A percentile compares a stretch with the other conserved stretches of the same genome.
phyloP scores from a whole-genome alignment of 1,284 basidiomycete genomes.

The Marasmius fiardii region DNA sequence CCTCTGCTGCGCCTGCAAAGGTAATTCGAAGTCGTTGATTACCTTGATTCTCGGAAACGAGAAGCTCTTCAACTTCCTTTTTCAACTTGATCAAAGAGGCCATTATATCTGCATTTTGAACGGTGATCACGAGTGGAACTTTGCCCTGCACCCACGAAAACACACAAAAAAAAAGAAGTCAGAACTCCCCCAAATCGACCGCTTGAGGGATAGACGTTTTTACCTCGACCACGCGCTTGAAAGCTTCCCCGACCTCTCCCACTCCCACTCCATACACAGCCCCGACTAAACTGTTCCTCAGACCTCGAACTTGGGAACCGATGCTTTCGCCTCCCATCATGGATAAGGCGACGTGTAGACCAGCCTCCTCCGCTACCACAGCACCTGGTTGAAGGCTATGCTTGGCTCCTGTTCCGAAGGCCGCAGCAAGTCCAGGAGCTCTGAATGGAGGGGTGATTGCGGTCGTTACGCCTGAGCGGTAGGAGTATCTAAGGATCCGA shows the following conservation, averaged over 20 bases:
- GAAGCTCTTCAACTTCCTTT: conserved; percentile 49
- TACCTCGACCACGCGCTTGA: conserved; percentile 33
- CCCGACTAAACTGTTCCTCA: conserved; percentile 52
- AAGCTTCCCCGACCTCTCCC: conserved; percentile 35
- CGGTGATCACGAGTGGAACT: conserved; percentile 52
- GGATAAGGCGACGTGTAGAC: conserved; percentile 67
- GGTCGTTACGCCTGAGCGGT: conserved; percentile 61
- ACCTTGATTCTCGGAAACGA: conserved; percentile 38
- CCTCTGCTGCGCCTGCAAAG: conserved; percentile 52
- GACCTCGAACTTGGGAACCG: conserved; percentile 67
- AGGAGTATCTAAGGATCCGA: conserved; percentile 45
- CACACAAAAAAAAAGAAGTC: conserved; percentile 5
- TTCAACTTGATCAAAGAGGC: conserved; percentile 67
- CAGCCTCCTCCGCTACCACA: conserved; percentile 65
- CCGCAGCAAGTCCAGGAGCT: conserved; percentile 65
- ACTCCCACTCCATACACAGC: conserved; percentile 39
- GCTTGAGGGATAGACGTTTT: conserved; percentile 11
- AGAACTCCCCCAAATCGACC: no score
- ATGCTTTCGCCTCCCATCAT: conserved; percentile 38
- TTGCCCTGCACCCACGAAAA: no score
- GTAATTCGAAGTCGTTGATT: conserved; percentile 43
- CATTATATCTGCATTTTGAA: conserved; percentile 71
- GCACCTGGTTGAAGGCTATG: conserved; percentile 67
- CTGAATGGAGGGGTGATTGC: conserved; percentile 64
- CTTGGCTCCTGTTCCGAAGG: conserved; percentile 60